These are phyloP conservation scores for Trichoderma sp. DNA, from an alignment of 2,329 filamentous ascomycete species.

Conservation along the genomic window DNA sequence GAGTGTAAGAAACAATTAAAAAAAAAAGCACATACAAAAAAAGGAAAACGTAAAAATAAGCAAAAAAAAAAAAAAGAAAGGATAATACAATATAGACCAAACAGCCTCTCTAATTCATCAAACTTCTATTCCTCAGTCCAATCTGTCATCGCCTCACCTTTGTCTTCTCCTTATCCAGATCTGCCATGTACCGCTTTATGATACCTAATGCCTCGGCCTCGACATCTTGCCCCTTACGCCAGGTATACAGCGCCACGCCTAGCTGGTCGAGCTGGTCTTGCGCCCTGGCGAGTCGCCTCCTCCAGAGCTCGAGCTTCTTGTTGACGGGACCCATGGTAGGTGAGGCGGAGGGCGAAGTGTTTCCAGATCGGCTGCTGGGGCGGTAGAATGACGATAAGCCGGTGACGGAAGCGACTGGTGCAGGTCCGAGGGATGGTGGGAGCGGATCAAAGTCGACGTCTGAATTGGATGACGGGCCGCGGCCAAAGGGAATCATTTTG, in stretches of 20 bases:
- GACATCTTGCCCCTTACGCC: slow-evolving; percentile 74
- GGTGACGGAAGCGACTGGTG: slow-evolving; percentile 26
- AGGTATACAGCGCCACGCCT: slow-evolving; percentile 71
- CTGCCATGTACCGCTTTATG: slow-evolving; percentile 58
- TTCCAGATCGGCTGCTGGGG: slow-evolving; percentile 40
- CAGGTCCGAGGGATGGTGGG: slow-evolving; percentile 39
- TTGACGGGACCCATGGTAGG: slow-evolving; percentile 50
- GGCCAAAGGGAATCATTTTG: slow-evolving; percentile 38
- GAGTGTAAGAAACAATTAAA: not conserved
- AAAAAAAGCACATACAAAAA: not conserved
- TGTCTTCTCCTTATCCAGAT: slow-evolving; percentile 41
- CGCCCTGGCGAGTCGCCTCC: slow-evolving; percentile 66
- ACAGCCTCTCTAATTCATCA: not conserved
- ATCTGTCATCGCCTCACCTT: not conserved
- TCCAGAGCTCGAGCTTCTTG: slow-evolving; percentile 76
- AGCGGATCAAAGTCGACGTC: slow-evolving; percentile 50
- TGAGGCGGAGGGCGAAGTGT: slow-evolving; percentile 42
- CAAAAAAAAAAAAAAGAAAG: not conserved
- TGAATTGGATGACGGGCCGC: slow-evolving; percentile 43
- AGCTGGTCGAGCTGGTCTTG: slow-evolving; percentile 64
- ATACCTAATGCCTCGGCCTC: slow-evolving; percentile 67
- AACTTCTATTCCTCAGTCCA: not conserved
- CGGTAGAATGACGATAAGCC: slow-evolving; percentile 34
- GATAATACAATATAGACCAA: not conserved
- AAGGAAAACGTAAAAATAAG: not conserved